Base-by-base conservation (phyloP, 805 yeast genomes). In the Lipomyces kockii region DNA sequence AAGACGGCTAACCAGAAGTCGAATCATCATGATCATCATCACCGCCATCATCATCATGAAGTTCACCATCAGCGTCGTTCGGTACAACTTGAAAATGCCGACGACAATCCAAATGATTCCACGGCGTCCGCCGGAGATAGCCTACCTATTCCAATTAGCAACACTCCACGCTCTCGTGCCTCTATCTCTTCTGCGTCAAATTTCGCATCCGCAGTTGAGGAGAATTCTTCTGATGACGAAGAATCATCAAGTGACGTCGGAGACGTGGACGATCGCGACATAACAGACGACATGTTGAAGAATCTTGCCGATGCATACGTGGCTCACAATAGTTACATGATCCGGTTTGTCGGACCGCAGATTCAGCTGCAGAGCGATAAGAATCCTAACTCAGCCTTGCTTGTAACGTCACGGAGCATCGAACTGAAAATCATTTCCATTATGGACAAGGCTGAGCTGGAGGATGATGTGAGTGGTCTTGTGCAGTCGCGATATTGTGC, bases 321-420 rank as follows among this genome's bases (percentile, higher is more conserved):
- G 5, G 71, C 71, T 14, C 61, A 60, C 54, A 86, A 87, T 62
- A 85, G 89, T 55, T 89, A 87, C 75, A 80, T 87, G 69, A 82
- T 93, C 37, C 87, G 87, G 67, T 81, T 94, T 55, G 80, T 89
- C 5, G 85, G 91, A 34, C 97, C 98, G 0, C 97, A 94, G 76
- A 85, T 92, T 58, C 98, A 93, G 75, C 73, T 89, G 32, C 82
- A 85, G 59, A 81, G 85, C 17, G 82, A 82, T 37, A 81, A 82
- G 63, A 83, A 83, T 32, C 83, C 81, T 1, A 86, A 85, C 55
- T 80, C 89, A 1, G 85, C 90, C 61, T 82, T 92, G 12, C 76
- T 92, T 43, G 81, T 93, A n/a, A 84, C 90, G 1, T 85, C 97
- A 0, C 95, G 94, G 11, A 82, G 80, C 54, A 86, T 93, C 63